These are phyloP conservation scores for Ceratobasidium sp. DNA, from an alignment of 1,284 basidiomycete species.

Conservation along the genomic window DNA sequence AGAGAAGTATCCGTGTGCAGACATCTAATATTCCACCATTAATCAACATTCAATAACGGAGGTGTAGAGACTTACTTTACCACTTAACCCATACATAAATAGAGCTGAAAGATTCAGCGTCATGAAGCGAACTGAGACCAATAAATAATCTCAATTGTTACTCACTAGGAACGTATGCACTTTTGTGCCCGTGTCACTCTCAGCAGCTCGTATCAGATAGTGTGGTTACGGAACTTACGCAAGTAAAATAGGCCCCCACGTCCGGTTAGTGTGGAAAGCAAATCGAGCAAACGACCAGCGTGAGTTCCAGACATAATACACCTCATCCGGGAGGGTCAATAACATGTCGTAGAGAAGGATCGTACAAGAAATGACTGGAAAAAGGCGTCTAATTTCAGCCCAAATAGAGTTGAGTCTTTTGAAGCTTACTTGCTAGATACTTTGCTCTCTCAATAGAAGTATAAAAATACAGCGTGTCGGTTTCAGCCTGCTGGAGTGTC, in stretches of 20 bases:
- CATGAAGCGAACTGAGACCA: background rate
- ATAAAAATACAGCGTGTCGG: background rate
- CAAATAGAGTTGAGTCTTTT: too few relatives aligned
- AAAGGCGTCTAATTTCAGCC: too few relatives aligned
- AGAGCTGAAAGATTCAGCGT: background rate
- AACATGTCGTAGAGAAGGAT: constrained; percentile 25
- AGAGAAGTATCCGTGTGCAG: background rate
- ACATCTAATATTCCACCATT: background rate
- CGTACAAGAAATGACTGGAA: constrained; percentile 17
- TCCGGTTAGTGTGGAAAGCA: constrained; percentile 20
- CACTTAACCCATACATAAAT: constrained; percentile 2
- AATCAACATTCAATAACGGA: background rate
- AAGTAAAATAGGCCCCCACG: background rate
- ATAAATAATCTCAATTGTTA: background rate
- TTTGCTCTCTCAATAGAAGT: background rate
- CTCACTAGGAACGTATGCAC: constrained; percentile 7
- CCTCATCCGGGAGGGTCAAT: constrained; percentile 3
- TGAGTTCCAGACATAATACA: constrained; percentile 18
- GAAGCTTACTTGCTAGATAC: background rate
- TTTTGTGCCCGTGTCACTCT: background rate
- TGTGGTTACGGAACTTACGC: background rate
- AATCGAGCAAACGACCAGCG: constrained; percentile 30
- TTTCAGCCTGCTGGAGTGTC: background rate
- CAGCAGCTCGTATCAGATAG: background rate
- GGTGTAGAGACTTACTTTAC: background rate